A percentile compares a stretch with the other conserved stretches of the same genome.
These are phyloP conservation scores for Suhomyces sp. DNA, from an alignment of 805 yeast species.

Conservation along the genomic window DNA sequence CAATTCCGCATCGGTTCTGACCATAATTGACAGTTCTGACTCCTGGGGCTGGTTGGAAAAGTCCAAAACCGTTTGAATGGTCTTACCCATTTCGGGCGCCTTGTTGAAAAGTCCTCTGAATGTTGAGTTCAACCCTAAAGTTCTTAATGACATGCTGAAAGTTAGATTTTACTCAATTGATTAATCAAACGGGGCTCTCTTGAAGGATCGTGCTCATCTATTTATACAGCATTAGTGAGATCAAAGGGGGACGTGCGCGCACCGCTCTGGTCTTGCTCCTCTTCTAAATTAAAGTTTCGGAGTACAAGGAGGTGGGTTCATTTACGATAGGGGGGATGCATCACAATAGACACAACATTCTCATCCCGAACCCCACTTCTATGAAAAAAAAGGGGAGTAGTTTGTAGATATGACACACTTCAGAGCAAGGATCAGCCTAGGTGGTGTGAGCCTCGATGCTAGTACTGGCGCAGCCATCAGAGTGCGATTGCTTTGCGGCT, in stretches of 20 bases:
- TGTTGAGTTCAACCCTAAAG: constrained; percentile 37
- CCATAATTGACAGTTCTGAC: constrained; percentile 46
- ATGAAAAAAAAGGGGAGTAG: neutral
- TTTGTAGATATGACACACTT: neutral
- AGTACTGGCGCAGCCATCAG: neutral
- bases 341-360: neutral
- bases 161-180: neutral
- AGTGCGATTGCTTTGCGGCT: neutral
- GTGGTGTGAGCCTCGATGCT: neutral
- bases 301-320: neutral
- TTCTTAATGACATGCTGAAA: constrained; percentile 38
- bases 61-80: constrained; percentile 49
- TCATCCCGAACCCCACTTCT: neutral
- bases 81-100: constrained; percentile 25
- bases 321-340: neutral
- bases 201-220: neutral
- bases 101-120: constrained; percentile 35
- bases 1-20: constrained; percentile 69
- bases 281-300: neutral
- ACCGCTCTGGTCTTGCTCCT: neutral
- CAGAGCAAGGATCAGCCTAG: neutral
- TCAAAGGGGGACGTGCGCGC: neutral
- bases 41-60: constrained; percentile 50
- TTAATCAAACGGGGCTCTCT: too few relatives aligned
- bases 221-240: neutral